These are phyloP conservation scores for Iberis pinnata DNA, from an alignment of 345 rosid species.

Conservation along the genomic window DNA sequence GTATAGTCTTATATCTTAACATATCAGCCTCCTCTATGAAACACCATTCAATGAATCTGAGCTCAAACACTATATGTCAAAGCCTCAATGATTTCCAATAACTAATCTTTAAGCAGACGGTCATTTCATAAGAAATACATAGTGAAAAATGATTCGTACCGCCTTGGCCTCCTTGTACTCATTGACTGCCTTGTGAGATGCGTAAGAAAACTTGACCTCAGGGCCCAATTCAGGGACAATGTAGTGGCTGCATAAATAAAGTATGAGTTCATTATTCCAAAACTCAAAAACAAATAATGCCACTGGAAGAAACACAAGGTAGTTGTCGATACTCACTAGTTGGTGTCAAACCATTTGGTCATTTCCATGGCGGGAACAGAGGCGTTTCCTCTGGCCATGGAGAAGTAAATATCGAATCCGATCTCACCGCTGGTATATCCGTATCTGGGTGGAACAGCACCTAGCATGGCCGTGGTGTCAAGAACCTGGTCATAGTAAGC, in stretches of 20 bases:
- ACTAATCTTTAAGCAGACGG: too few relatives aligned
- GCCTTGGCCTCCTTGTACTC: conserved; percentile 98
- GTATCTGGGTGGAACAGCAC: conserved; percentile 93
- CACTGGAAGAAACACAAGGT: background rate
- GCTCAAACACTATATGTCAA: background rate
- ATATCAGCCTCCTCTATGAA: background rate
- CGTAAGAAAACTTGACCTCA: conserved; percentile 76
- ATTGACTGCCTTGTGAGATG: conserved; percentile 90
- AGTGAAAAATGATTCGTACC: conserved; percentile 41
- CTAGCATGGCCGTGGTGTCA: conserved; percentile 92
- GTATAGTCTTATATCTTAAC: too few relatives aligned
- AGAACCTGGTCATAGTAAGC: conserved; percentile 90
- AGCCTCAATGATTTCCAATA: too few relatives aligned
- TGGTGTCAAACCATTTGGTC: conserved; percentile 99
- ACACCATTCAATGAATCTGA: background rate
- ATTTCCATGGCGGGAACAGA: conserved; percentile 97
- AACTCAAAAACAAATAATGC: background rate
- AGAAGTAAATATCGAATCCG: conserved; percentile 72
- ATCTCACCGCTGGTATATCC: conserved; percentile 87
- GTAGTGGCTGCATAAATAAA: conserved; percentile 60
- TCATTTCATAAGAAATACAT: background rate
- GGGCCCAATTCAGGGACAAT: conserved; percentile 98
- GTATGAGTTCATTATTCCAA: background rate
- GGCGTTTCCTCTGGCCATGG: conserved; percentile 99
- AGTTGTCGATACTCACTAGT: conserved; percentile 67